Conservation (phyloP, 306 rosid species). For the Malus sieversii region DNA sequence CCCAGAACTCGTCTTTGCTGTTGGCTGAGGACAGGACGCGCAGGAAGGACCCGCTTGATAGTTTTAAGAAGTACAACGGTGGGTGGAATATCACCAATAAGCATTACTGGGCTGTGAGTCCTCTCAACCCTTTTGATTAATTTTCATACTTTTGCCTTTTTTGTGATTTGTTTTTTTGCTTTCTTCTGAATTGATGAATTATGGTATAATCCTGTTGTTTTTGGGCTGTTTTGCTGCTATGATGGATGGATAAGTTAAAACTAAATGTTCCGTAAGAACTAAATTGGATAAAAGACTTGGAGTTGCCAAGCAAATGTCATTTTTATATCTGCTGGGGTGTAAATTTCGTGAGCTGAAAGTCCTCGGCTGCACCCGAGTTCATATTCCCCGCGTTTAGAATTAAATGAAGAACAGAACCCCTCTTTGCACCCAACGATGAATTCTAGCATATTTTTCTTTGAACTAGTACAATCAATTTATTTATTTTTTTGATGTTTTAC, state of each 20-base stretch:
- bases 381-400: conserved; percentile 47
- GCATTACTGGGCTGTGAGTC: conserved; percentile 57
- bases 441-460: background rate
- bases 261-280: conserved; percentile 28
- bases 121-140: background rate
- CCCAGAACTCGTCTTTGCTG: conserved; percentile 37
- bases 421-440: background rate
- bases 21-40: conserved; percentile 52
- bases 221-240: background rate
- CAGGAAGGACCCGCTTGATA: conserved; percentile 46
- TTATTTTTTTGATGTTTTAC: background rate
- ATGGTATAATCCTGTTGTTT: background rate
- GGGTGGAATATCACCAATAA: conserved; percentile 79
- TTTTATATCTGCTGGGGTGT: conserved; percentile 61
- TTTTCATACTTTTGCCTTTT: background rate
- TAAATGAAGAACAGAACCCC: background rate
- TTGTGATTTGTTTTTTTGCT: background rate
- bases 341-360: conserved; percentile 30
- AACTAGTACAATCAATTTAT: background rate
- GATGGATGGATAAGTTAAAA: background rate
- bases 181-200: background rate
- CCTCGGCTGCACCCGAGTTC: conserved; percentile 45
- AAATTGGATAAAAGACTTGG: conserved; percentile 65
- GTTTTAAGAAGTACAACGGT: conserved; percentile 42
- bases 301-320: conserved; percentile 78